phyloP scores from a whole-genome alignment of 1,139 yeast species.

The Lodderomyces parapsilosis region DNA sequence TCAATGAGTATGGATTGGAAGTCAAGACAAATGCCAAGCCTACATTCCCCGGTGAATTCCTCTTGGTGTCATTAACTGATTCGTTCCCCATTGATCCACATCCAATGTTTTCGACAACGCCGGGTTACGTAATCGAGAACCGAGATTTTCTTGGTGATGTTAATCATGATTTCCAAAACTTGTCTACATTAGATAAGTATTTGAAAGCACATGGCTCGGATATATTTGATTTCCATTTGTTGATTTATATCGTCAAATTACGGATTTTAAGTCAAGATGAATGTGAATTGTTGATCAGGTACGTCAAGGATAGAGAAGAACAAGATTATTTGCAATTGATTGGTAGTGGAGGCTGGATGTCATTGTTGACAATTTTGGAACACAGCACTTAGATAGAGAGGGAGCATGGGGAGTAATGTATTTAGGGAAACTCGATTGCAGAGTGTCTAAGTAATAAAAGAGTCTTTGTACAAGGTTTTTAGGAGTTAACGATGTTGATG shows the following conservation, averaged over 20 bases:
- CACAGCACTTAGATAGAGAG: slow-evolving; percentile 22
- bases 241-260: slow-evolving; percentile 53
- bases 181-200: slow-evolving; percentile 40
- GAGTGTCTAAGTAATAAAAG: no score
- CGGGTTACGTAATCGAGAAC: slow-evolving; percentile 69
- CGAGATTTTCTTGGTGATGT: slow-evolving; percentile 67
- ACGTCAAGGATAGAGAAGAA: slow-evolving; percentile 35
- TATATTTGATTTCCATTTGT: slow-evolving; percentile 71
- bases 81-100: slow-evolving; percentile 77
- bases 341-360: slow-evolving; percentile 75
- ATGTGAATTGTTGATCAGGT: slow-evolving; percentile 42
- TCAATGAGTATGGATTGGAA: slow-evolving; percentile 85
- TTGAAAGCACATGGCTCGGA: slow-evolving; percentile 38
- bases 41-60: slow-evolving; percentile 91
- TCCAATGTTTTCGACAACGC: slow-evolving; percentile 44
- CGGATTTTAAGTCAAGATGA: slow-evolving; percentile 57
- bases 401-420: no score
- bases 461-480: no score
- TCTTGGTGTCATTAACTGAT: slow-evolving; percentile 85
- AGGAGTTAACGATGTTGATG: no score
- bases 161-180: slow-evolving; percentile 51
- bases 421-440: no score
- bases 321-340: slow-evolving; percentile 54
- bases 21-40: slow-evolving; percentile 92
- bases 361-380: slow-evolving; percentile 59